Evolutionary conservation across 2,329 filamentous ascomycete species (phyloP).

Genomic region (Hypoxylon rubiginosum): DNA sequence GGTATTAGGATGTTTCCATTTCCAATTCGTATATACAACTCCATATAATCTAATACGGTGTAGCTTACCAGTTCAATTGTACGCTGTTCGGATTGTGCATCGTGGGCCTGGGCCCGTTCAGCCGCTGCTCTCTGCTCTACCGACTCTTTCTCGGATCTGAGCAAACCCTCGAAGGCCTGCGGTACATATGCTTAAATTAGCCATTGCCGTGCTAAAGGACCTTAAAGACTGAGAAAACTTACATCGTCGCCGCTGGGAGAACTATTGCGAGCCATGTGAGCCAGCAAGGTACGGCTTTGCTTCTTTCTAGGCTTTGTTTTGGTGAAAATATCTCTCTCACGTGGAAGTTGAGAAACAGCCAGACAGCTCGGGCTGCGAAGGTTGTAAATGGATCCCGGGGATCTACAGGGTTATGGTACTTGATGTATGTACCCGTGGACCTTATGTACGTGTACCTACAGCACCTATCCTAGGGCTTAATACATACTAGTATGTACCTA

Average conservation of each 20-base stretch:
- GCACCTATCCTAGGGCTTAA: no score
- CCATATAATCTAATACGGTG: slow-evolving; percentile 8
- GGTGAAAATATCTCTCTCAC: slow-evolving; percentile 11
- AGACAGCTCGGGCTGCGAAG: slow-evolving; percentile 19
- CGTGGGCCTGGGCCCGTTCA: slow-evolving; percentile 54
- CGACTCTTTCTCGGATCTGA: slow-evolving; percentile 48
- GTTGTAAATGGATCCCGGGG: slow-evolving; percentile 16
- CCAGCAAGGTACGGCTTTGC: slow-evolving; percentile 9
- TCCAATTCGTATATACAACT: neutral
- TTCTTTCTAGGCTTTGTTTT: slow-evolving; percentile 16
- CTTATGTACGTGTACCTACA: neutral
- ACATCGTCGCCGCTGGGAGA: slow-evolving; percentile 47
- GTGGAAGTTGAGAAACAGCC: slow-evolving; percentile 6
- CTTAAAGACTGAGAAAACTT: slow-evolving; percentile 16
- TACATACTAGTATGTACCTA: neutral
- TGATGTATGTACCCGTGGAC: neutral
- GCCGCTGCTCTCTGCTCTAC: slow-evolving; percentile 48
- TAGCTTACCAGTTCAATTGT: slow-evolving; percentile 73
- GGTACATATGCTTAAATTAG: slow-evolving; percentile 6
- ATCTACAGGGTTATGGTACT: neutral
- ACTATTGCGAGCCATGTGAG: slow-evolving; percentile 46
- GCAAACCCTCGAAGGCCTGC: slow-evolving; percentile 51
- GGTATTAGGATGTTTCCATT: slow-evolving; percentile 11
- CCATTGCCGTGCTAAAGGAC: slow-evolving; percentile 10
- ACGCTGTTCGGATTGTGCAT: slow-evolving; percentile 68